A percentile compares a stretch with the other conserved stretches of the same genome.
phyloP scores from a whole-genome alignment of 768 basidiomycete genomes.

The Lactarius hengduanensis region DNA sequence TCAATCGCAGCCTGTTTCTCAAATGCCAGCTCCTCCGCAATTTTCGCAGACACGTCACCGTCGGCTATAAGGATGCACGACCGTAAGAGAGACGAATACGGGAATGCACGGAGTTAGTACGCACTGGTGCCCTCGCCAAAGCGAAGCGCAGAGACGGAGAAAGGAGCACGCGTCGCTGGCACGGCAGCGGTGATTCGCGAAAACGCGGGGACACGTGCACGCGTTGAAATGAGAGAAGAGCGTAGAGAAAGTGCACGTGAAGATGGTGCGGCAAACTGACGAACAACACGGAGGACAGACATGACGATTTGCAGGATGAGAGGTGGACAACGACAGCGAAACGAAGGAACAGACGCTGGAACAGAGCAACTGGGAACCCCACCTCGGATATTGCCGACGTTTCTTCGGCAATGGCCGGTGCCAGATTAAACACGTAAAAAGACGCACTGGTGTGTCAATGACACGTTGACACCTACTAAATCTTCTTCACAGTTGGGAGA shows the following conservation, averaged over 20 bases:
- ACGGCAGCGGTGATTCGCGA: conserved; percentile 24
- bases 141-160: conserved; percentile 41
- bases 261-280: conserved; percentile 51
- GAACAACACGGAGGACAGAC: conserved; percentile 63
- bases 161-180: conserved; percentile 38
- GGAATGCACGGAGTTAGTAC: conserved; percentile 27
- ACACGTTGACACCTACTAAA: neutral
- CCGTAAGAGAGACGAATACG: neutral
- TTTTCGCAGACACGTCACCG: conserved; percentile 67
- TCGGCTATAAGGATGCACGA: conserved; percentile 52
- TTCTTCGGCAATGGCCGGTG: neutral
- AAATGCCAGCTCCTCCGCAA: conserved; percentile 81
- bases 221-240: conserved; percentile 28
- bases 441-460: neutral
- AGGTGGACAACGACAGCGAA: neutral
- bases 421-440: neutral
- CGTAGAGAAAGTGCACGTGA: conserved; percentile 39
- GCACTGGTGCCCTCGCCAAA: conserved; percentile 47
- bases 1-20: conserved; percentile 62
- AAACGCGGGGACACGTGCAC: conserved; percentile 32
- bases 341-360: neutral
- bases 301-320: conserved; percentile 37
- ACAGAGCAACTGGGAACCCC: neutral
- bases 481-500: neutral
- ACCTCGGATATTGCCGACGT: conserved; percentile 10